phyloP scores from a whole-genome alignment of 148 eudicot species.

The Cornus kousa region DNA sequence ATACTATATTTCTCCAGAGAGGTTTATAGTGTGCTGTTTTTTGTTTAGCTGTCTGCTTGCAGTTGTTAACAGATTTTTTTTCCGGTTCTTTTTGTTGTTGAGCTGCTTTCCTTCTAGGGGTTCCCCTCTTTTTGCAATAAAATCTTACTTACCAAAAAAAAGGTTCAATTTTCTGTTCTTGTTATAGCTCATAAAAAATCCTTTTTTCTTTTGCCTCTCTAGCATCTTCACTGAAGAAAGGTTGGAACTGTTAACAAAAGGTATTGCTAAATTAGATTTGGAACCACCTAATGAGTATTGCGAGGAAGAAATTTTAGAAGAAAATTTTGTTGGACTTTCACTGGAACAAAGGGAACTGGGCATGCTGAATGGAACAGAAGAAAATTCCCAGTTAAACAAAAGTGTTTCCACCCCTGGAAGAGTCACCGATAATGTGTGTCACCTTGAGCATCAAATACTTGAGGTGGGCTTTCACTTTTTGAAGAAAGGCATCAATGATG shows the following conservation, averaged over 20 bases:
- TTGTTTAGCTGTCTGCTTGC: too few species aligned
- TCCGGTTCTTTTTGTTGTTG: too few species aligned
- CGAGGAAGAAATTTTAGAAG: conserved; percentile 43
- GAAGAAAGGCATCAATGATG: conserved; percentile 28
- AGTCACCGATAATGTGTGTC: conserved; percentile 39
- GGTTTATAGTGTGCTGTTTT: too few species aligned
- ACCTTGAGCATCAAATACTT: conserved; percentile 29
- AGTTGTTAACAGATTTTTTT: too few species aligned
- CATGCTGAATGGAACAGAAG: conserved; percentile 38
- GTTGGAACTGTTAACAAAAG: conserved; percentile 71
- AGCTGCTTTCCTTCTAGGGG: background rate
- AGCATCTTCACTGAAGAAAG: conserved; percentile 92
- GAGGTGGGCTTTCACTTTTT: conserved; percentile 26
- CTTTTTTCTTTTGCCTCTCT: conserved; percentile 17
- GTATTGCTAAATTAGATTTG: conserved; percentile 47
- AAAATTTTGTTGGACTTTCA: conserved; percentile 22
- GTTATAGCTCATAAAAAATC: background rate
- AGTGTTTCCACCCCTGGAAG: conserved; percentile 33
- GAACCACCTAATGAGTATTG: conserved; percentile 36
- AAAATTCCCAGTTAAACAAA: conserved; percentile 39
- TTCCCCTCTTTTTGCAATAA: too few species aligned
- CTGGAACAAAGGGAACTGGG: conserved; percentile 30
- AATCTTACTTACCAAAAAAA: too few species aligned
- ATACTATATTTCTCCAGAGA: too few species aligned
- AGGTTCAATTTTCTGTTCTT: background rate